phyloP scores from a whole-genome alignment of 2,329 filamentous ascomycete genomes.

The Leptographium procerum region DNA sequence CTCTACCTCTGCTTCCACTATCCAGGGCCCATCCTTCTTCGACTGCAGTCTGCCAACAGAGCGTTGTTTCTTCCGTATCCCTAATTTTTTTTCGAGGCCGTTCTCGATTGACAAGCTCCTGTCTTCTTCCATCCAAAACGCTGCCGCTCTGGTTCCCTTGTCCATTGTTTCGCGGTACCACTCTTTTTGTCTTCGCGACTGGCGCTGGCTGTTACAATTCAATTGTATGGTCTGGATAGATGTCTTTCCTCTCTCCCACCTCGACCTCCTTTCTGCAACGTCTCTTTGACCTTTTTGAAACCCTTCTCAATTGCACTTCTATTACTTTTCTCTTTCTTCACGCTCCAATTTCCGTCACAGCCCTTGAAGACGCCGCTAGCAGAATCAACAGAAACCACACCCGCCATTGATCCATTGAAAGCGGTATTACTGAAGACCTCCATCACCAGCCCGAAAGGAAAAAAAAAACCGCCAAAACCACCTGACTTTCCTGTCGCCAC shows the following conservation, averaged over 20 bases:
- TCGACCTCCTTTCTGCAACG: not conserved
- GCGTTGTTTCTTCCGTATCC: not conserved
- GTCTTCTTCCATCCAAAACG: not conserved
- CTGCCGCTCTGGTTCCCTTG: not conserved
- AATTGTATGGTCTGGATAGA: not conserved
- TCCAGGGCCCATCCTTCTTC: not conserved
- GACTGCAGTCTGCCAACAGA: not conserved
- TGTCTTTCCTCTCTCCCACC: not conserved
- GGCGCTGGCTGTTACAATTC: not conserved
- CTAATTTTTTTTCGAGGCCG: not conserved
- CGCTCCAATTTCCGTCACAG: not conserved
- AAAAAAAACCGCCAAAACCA: no score
- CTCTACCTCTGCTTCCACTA: not conserved
- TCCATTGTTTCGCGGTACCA: not conserved
- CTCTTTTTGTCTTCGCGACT: not conserved
- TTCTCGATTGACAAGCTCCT: not conserved
- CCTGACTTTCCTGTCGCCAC: constrained; percentile 4
- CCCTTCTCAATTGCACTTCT: not conserved
- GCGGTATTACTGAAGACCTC: not conserved
- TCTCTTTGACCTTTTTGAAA: not conserved
- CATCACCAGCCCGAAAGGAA: not conserved
- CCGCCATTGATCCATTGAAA: not conserved
- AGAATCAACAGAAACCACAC: not conserved
- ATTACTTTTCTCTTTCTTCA: not conserved
- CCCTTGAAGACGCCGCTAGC: not conserved